Conservation (phyloP, 208 protist genomes). For the Tritrichomonas musculus region DNA sequence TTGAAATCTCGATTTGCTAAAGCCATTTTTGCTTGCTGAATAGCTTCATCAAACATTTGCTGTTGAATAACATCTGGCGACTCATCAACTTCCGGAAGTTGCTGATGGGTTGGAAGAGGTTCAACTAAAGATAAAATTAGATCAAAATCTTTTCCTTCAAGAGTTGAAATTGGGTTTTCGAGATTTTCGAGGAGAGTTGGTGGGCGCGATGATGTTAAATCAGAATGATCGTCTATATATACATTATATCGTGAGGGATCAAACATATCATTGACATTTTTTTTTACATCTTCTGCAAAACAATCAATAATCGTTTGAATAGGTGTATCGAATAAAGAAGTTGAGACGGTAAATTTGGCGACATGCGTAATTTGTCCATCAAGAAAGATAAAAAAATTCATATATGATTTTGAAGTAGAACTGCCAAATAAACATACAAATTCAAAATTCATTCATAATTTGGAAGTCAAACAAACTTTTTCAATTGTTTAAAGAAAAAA, state of each 20-base stretch:
- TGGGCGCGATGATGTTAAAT: not conserved
- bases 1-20: not conserved
- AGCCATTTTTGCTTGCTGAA: not conserved
- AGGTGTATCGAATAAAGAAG: not conserved
- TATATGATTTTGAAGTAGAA: too few relatives aligned
- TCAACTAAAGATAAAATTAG: not conserved
- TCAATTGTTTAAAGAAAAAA: too few relatives aligned
- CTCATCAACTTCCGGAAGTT: not conserved
- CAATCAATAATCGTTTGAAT: not conserved
- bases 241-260: not conserved
- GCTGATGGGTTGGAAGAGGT: not conserved
- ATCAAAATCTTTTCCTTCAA: not conserved
- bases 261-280: not conserved
- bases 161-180: not conserved
- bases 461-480: too few relatives aligned
- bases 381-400: constrained; percentile 2
- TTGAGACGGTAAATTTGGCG: not conserved
- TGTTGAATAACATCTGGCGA: not conserved
- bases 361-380: not conserved
- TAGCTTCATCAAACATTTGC: not conserved
- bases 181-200: not conserved
- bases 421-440: too few relatives aligned
- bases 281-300: not conserved
- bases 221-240: not conserved
- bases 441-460: too few relatives aligned